Evolutionary conservation across 2,329 filamentous ascomycete species (phyloP).

Genomic region (Calonectria montana): DNA sequence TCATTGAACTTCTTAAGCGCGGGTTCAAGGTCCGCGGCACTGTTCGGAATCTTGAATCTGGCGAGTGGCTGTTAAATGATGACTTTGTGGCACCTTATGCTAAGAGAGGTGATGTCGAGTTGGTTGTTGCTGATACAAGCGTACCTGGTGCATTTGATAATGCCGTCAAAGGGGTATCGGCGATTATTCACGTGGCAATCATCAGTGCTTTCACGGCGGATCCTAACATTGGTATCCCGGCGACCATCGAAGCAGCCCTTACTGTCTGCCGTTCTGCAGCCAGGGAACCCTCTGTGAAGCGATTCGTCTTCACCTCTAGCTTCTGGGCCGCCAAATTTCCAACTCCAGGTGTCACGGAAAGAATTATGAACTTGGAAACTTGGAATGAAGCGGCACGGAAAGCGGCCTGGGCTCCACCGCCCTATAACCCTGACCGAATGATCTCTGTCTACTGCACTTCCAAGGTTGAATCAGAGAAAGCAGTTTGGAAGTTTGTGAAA

Average conservation of each 20-base stretch:
- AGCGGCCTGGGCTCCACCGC: slow-evolving; percentile 29
- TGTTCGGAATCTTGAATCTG: slow-evolving; percentile 28
- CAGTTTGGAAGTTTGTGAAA: slow-evolving; percentile 33
- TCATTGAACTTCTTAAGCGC: slow-evolving; percentile 31
- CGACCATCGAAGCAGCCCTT: slow-evolving; percentile 27
- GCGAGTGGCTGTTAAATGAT: slow-evolving; percentile 33
- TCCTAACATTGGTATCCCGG: slow-evolving; percentile 28
- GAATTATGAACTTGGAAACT: slow-evolving; percentile 22
- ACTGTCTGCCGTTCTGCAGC: slow-evolving; percentile 32
- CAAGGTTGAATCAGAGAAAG: slow-evolving; percentile 34
- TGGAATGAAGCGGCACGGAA: slow-evolving; percentile 33
- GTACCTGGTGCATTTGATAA: slow-evolving; percentile 30
- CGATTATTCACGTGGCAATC: slow-evolving; percentile 32
- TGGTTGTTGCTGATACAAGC: slow-evolving; percentile 32
- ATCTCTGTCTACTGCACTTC: slow-evolving; percentile 22
- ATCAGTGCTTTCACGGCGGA: slow-evolving; percentile 26
- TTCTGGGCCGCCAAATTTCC: slow-evolving; percentile 32
- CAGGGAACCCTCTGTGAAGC: slow-evolving; percentile 26
- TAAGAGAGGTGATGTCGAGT: slow-evolving; percentile 22
- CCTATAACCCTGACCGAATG: slow-evolving; percentile 24
- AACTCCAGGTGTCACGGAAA: slow-evolving; percentile 3
- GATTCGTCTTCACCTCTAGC: slow-evolving; percentile 32
- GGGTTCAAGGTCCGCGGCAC: slow-evolving; percentile 37
- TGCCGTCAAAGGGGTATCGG: slow-evolving; percentile 34
- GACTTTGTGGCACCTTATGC: slow-evolving; percentile 17